Percentiles rank a stretch among this genome's conserved stretches.
phyloP scores from a whole-genome alignment of 345 rosid species.

The Heritiera littoralis region DNA sequence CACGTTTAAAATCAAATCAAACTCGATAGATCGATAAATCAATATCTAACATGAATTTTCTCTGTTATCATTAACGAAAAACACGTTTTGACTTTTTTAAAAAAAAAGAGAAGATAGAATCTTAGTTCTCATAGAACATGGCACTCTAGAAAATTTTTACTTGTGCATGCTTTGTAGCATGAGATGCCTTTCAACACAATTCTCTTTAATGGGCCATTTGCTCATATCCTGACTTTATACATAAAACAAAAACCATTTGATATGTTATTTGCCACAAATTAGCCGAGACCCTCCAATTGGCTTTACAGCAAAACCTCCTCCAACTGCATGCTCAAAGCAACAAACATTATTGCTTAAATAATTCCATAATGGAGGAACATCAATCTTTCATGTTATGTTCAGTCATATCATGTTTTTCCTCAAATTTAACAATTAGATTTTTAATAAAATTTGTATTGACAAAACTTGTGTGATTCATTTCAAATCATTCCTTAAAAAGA shows the following conservation, averaged over 20 bases:
- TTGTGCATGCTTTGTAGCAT: conserved; percentile 7
- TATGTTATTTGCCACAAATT: not conserved
- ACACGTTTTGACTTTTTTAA: not conserved
- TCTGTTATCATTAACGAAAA: not conserved
- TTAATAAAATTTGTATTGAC: not conserved
- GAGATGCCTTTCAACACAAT: conserved; percentile 9
- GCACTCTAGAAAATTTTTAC: not conserved
- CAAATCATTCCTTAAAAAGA: not conserved
- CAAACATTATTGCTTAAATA: conserved; percentile 18
- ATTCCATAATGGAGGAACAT: conserved; percentile 11
- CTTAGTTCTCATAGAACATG: not conserved
- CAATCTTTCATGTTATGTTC: conserved; percentile 8
- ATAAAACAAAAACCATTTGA: conserved; percentile 19
- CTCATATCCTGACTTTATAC: conserved; percentile 2
- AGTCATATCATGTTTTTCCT: conserved; percentile 15
- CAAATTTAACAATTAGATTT: not conserved
- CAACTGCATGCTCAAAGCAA: conserved; percentile 1
- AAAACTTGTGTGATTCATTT: not conserved
- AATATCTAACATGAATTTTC: not conserved
- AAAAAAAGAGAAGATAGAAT: not conserved
- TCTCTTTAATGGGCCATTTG: conserved; percentile 4
- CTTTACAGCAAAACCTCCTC: conserved; percentile 1
- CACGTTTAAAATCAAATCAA: not conserved
- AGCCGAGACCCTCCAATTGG: not conserved
- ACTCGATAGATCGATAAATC: not conserved